Evolutionary conservation across 495 filamentous ascomycete genomes (phyloP).

Genomic region (Penicillium ochrochloron): DNA sequence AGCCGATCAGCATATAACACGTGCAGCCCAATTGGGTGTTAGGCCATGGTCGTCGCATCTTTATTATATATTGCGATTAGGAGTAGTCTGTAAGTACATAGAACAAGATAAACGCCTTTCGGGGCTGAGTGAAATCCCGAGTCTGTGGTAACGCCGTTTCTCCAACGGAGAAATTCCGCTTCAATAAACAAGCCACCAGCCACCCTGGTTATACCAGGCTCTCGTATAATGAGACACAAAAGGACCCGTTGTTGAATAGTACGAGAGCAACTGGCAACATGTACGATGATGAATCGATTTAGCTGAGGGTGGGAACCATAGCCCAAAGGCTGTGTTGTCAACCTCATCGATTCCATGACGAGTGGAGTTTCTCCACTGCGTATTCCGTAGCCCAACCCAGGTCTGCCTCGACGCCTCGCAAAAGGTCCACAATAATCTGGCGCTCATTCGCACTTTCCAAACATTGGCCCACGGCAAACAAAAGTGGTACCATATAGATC

Average conservation of each 20-base stretch:
- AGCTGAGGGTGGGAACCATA: neutral
- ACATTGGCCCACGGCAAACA: slow-evolving; percentile 48
- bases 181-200: neutral
- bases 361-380: slow-evolving; percentile 39
- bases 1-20: neutral
- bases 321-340: no score
- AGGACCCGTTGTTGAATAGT: neutral
- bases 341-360: slow-evolving; percentile 35
- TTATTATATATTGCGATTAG: neutral
- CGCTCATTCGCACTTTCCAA: slow-evolving; percentile 40
- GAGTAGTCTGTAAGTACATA: neutral
- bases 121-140: neutral
- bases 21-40: neutral
- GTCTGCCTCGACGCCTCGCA: slow-evolving; percentile 46
- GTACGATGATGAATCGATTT: neutral
- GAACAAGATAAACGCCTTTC: neutral
- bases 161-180: slow-evolving; percentile 13
- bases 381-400: slow-evolving; percentile 45
- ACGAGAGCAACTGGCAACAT: neutral
- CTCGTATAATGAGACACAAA: neutral
- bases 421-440: slow-evolving; percentile 42
- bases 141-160: neutral
- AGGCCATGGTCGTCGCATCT: neutral
- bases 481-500: slow-evolving; percentile 43
- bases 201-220: neutral